Evolutionary conservation across 1,284 basidiomycete genomes (phyloP), one percentile per base, ranked within the genome.

Genomic region (Meripilus lineatus): DNA sequence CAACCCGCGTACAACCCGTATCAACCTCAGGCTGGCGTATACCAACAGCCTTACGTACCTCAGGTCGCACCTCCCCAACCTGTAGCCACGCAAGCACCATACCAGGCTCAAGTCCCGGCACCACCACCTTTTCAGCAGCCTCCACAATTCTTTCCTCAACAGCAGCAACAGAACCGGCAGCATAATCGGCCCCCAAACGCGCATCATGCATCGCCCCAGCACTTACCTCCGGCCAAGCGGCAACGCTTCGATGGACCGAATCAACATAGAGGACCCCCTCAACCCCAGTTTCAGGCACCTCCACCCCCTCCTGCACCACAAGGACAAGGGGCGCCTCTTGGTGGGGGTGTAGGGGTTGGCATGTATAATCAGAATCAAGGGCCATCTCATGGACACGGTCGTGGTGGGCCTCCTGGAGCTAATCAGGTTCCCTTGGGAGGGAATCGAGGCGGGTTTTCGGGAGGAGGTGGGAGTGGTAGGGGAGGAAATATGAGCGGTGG

Each of bases 171-270:
- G 45, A 72, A 72, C 39, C 70, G 65, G 32, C 69, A 68, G 48
- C 42, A 46, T 14, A 58, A 58, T 34, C 68, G 68, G 23, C 69
- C 65, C 45, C 72, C 68, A 47, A 71, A 70, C 50, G 54, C 75
- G 8, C 83, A 81, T 52, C 82, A 85, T 49, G 65, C 74, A 2
- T 75, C 81, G 3, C 77, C 79, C 23, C 81, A 85, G 50, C 81
- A 86, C 53, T 69, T 82, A 6, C 84, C 84, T 13, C 86, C 87
- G 2, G 85, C 85, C 2, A 93, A 94, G 63, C 73, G 90, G 41
- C 89, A 83, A 50, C 77, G 89, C 15, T 91, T 91, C 57, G 90
- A 93, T 58, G 82, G 81, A 5, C 83, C 86, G 0, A 77, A 66
- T 48, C 67, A 69, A 45, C 71, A 55, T 45, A 57, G 61, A 5